These are phyloP conservation scores for Vicia villosa DNA, from an alignment of 306 rosid genomes.

Conservation along the genomic window DNA sequence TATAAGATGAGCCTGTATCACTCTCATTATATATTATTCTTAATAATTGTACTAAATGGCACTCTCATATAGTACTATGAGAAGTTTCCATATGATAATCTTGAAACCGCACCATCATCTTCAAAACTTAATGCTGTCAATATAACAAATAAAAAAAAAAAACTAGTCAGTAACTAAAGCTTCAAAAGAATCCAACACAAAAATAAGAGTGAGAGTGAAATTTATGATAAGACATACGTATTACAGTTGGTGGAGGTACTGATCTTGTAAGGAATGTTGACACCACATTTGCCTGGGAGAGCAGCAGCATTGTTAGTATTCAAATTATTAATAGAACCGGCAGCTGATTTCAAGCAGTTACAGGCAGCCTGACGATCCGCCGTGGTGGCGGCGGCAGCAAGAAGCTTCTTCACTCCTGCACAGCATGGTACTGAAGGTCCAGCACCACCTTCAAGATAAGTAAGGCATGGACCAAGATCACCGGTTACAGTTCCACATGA, in stretches of 20 bases:
- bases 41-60: not conserved
- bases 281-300: too few species aligned
- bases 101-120: not conserved
- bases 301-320: too few species aligned
- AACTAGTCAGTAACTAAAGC: not conserved
- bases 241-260: slow-evolving; percentile 44
- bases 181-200: not conserved
- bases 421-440: slow-evolving; percentile 1
- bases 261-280: slow-evolving; percentile 31
- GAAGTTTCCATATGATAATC: not conserved
- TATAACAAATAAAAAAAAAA: not conserved
- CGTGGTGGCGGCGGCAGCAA: too few species aligned
- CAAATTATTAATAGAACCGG: too few species aligned
- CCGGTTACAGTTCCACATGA: slow-evolving; percentile 46
- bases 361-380: too few species aligned
- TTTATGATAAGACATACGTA: not conserved
- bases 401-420: slow-evolving; percentile 28
- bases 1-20: not conserved
- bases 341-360: too few species aligned
- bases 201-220: not conserved
- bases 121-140: not conserved
- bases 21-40: not conserved
- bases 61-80: not conserved
- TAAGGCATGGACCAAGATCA: not conserved
- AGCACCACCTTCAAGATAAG: slow-evolving; percentile 24